phyloP scores from a whole-genome alignment of 352 stramenopile species.

The Globisporangium yorkense region DNA sequence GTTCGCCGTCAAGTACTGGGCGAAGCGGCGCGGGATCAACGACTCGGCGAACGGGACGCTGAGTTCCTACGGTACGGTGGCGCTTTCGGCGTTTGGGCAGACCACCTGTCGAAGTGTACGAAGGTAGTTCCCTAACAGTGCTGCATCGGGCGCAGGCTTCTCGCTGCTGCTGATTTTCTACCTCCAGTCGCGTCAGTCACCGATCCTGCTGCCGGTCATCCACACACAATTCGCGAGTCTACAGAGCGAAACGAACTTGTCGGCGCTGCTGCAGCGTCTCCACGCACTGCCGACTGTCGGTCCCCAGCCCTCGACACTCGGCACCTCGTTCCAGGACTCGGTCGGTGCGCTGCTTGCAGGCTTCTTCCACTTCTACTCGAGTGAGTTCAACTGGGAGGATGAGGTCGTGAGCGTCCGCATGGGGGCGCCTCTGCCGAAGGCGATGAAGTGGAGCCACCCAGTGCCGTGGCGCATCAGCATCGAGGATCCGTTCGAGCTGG shows the following conservation, averaged over 20 bases:
- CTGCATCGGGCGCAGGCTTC: conserved; percentile 59
- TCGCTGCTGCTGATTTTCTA: conserved; percentile 97
- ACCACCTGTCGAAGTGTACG: neutral
- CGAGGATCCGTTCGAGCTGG: conserved; percentile 83
- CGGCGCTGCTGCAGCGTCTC: conserved; percentile 62
- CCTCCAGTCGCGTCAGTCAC: conserved; percentile 77
- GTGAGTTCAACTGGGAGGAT: conserved; percentile 93
- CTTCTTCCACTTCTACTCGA: conserved; percentile 97
- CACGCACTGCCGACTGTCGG: conserved; percentile 46
- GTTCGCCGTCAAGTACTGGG: conserved; percentile 98
- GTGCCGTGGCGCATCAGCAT: conserved; percentile 79
- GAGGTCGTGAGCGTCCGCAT: conserved; percentile 92
- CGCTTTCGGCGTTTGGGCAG: neutral
- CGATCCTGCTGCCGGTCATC: conserved; percentile 45
- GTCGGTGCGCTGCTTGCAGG: conserved; percentile 89
- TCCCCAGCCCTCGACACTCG: conserved; percentile 35
- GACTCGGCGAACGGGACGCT: conserved; percentile 95
- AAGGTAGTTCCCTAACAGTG: neutral
- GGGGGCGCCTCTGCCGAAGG: conserved; percentile 54
- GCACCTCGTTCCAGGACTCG: conserved; percentile 68
- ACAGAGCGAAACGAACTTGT: conserved; percentile 91
- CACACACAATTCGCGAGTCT: conserved; percentile 43
- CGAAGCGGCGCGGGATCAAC: conserved; percentile 96
- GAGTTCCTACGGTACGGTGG: conserved; percentile 90
- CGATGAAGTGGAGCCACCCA: conserved; percentile 60